Base-by-base conservation (phyloP, 352 stramenopile genomes). In the Phytophthora aleatoria region DNA sequence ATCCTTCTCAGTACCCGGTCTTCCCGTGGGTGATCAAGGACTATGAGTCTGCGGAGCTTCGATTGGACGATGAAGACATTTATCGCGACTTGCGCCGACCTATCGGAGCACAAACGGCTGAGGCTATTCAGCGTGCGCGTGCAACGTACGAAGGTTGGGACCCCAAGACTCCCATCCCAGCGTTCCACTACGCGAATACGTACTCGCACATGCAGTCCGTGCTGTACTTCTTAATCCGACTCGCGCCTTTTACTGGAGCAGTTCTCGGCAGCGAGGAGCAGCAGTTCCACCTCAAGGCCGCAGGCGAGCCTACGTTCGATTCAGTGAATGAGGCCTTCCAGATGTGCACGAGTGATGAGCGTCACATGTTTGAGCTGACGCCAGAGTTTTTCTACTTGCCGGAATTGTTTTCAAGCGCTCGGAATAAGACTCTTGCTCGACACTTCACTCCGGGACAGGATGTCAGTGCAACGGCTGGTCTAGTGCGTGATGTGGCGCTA, bases 11-110 rank as follows among this genome's bases (percentile, higher is more conserved):
- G 72, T 99, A 99, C 72, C 97, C 97, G 8, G 61, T 99, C 2
- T 99, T 99, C 61, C 98, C 98, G 6, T 99, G 97, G 98, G 85
- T 99, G 16, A 66, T 99, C 3, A 90, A 90, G 13, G 96, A 99
- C 65, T 99, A 99, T 71, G 83, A 82, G 13, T 98, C 90, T 8
- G 71, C 88, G 15, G 85, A 97, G 64, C 84, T 99, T 30, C 90
- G 99, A 63, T 76, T 99, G 10, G 84, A 91, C 36, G 90, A 99
- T 66, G 85, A 85, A 56, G 65, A 68, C 30, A 97, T 97, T 52
- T 99, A 97, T 72, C 92, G 97, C 15, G 97, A 99, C 70, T 73
- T 99, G 16, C 91, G 81, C 11, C 99, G 99, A 66, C 97, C 97
- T 3, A 98, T 99, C 55, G 98, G 97, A 27, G 96, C 96, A 7